Evolutionary conservation across 257 asterid species (phyloP).

Genomic region (Solanum microdontum): DNA sequence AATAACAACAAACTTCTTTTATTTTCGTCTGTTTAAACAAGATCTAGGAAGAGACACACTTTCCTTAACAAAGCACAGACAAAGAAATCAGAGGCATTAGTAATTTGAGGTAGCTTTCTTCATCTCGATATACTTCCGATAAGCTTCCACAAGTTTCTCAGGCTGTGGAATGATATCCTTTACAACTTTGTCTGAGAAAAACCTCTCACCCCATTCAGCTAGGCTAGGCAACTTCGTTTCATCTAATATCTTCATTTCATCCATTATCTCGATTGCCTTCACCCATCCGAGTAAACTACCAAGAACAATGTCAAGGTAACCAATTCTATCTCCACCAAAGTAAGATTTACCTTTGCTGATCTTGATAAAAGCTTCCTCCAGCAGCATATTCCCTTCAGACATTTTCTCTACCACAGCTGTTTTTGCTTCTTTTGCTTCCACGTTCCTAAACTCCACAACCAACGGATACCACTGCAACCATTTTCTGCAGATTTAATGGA

Average conservation of each 20-base stretch:
- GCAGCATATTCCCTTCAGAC: conserved; percentile 3
- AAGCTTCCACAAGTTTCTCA: neutral
- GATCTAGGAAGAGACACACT: neutral
- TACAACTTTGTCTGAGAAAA: neutral
- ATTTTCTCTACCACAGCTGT: conserved; percentile 4
- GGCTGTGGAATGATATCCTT: neutral
- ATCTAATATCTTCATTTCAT: conserved; percentile 9
- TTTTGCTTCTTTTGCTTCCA: conserved; percentile 14
- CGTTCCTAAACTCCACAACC: neutral
- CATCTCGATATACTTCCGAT: neutral
- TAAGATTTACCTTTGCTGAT: conserved; percentile 21
- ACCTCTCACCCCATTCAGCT: neutral
- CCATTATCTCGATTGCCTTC: neutral
- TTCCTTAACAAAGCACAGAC: neutral
- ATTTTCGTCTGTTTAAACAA: neutral
- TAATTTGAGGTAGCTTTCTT: neutral
- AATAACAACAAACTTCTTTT: neutral
- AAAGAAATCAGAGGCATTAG: neutral
- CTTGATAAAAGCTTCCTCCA: conserved; percentile 28
- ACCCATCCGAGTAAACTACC: conserved; percentile 20
- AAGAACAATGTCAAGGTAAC: conserved; percentile 23
- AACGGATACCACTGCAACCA: conserved; percentile 20
- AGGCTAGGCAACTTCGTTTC: conserved; percentile 16
- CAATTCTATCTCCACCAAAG: conserved; percentile 28
- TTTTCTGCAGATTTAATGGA: too few relatives aligned